Base-by-base conservation (phyloP, 1,284 basidiomycete species). In the Ustilago crameri region DNA sequence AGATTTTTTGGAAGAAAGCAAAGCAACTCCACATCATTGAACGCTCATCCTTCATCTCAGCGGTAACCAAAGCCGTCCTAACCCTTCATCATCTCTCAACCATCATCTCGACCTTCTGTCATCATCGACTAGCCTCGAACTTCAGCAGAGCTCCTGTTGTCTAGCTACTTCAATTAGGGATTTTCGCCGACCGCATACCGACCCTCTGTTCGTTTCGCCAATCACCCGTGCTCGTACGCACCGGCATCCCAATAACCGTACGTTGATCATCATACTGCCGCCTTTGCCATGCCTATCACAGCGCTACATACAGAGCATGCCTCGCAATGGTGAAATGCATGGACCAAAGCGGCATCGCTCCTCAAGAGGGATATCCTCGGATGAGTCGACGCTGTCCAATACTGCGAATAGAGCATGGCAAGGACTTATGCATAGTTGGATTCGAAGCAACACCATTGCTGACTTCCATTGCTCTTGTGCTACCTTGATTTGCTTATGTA, bases 1-100 rank as follows among this genome's bases (percentile, higher is more conserved):
- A 59, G 49, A 34, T 59, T 51, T 57, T 30, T 42, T 42, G 51
- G 50, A 52, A 52, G 49, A 58, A 51, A 51, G 41, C 26, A 34
- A 2, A 15, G 20, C 20, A 22, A 22, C 40, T 51, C 41, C 50
- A 51, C 50, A 51, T 42, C 7, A n/a, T 22, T 37, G 22, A 15
- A 10, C 41, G 10, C 17, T 35, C 32, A 22, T 48, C 30, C 20
- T 35, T 48, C 15, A 27, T 14, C 12, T 45, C n/a, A 9, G 22
- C 23, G 22, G 3, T 3, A 22, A 9, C 18, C 41, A 22, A 42
- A 5, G 30, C 12, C 30, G 41, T 23, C 9, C 38, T 40, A 3
- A 26, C 20, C 24, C 12, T n/a, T 23, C 23, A 17, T 42, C 24
- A 27, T 17, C 40, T 22, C 18, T 34, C 30, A 50, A 52, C 35